Conservation (phyloP, 1,284 basidiomycete genomes). For the Schizophyllum amplum region DNA sequence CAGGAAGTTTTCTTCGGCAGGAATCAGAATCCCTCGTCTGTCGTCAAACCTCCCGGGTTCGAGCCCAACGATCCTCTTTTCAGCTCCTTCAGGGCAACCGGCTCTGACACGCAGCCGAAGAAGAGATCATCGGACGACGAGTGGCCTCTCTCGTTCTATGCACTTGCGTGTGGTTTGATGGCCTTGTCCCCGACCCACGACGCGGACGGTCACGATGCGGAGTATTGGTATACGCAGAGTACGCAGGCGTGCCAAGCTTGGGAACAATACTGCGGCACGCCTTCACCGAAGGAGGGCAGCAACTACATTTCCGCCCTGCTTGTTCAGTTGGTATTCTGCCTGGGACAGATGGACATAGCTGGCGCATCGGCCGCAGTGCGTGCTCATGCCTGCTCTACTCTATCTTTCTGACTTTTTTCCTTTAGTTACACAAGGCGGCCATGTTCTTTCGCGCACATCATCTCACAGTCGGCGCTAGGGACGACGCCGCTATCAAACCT, state of each 20-base stretch:
- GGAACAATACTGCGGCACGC: neutral
- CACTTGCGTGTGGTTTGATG: slow-evolving; percentile 10
- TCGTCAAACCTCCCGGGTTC: neutral
- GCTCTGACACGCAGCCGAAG: neutral
- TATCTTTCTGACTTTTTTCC: neutral
- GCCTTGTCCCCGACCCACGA: neutral
- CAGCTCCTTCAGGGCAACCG: neutral
- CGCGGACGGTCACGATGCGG: neutral
- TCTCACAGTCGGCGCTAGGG: neutral
- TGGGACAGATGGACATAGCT: neutral
- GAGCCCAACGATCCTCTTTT: neutral
- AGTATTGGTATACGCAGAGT: neutral
- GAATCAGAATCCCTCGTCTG: neutral
- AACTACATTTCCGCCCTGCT: neutral
- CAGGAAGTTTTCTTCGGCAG: neutral
- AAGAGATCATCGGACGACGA: neutral
- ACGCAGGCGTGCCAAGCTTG: neutral
- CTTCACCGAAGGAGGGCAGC: neutral
- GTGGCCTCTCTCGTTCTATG: slow-evolving; percentile 9
- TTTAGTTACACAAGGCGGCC: neutral
- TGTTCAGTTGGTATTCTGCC: neutral
- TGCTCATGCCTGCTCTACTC: neutral
- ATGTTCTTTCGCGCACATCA: neutral
- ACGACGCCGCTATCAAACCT: neutral
- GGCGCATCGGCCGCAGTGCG: neutral